These are phyloP conservation scores for Myxozyma melibiosi DNA, from an alignment of 805 yeast genomes.

Conservation along the genomic window DNA sequence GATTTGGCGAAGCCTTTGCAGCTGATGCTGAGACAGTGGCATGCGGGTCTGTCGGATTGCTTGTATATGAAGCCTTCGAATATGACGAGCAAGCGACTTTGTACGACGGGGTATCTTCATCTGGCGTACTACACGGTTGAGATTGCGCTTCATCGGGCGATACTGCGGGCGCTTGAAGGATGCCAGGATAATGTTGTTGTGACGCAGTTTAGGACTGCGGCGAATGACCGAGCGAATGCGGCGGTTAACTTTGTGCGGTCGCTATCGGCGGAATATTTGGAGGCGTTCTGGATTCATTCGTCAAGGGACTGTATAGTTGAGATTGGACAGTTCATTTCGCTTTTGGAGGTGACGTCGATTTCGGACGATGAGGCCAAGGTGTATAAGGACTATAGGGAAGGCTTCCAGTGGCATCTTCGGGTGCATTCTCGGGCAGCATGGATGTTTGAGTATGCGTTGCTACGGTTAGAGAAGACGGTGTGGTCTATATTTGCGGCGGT, in stretches of 20 bases:
- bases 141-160: conserved; percentile 30
- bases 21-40: conserved; percentile 29
- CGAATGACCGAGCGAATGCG: conserved; percentile 30
- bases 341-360: conserved; percentile 32
- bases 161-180: conserved; percentile 30
- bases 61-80: conserved; percentile 26
- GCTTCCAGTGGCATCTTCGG: conserved; percentile 34
- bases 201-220: conserved; percentile 26
- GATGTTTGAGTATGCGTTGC: conserved; percentile 34
- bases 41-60: conserved; percentile 28
- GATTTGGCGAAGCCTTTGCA: conserved; percentile 31
- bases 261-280: conserved; percentile 35
- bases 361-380: conserved; percentile 26
- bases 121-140: conserved; percentile 32
- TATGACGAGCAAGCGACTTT: conserved; percentile 20
- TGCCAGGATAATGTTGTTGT: conserved; percentile 22
- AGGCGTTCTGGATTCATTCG: conserved; percentile 38
- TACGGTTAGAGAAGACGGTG: conserved; percentile 31
- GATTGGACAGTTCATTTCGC: conserved; percentile 36
- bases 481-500: conserved; percentile 34
- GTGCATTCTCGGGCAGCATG: conserved; percentile 35
- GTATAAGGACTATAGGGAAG: conserved; percentile 23
- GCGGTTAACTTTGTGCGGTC: conserved; percentile 36
- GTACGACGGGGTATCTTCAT: conserved; percentile 33
- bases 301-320: conserved; percentile 35